phyloP scores from a whole-genome alignment of 1,139 yeast genomes.

The Cylindricascospora bacillispora region DNA sequence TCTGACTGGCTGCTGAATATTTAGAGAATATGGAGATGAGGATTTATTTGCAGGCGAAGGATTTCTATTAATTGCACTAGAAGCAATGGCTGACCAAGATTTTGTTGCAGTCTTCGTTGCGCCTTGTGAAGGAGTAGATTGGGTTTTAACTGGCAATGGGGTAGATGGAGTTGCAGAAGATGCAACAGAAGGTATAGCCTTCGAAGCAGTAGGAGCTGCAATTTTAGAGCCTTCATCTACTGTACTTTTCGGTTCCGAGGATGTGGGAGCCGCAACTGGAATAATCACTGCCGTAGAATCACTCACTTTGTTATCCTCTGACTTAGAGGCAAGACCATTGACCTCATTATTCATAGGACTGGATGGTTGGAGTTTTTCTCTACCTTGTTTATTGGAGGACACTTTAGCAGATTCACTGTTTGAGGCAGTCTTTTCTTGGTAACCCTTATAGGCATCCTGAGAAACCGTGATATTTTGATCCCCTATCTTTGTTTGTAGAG shows the following conservation, averaged over 20 bases:
- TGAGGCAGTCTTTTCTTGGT: background rate
- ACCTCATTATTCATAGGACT: too few relatives aligned
- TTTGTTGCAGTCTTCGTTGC: slow-evolving; percentile 15
- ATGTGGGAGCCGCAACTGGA: too few relatives aligned
- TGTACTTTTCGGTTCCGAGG: background rate
- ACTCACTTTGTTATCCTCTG: too few relatives aligned
- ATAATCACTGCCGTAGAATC: too few relatives aligned
- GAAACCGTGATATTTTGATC: too few relatives aligned
- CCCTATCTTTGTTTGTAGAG: too few relatives aligned
- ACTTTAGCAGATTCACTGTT: too few relatives aligned
- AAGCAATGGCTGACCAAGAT: slow-evolving; percentile 26
- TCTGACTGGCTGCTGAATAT: slow-evolving; percentile 11
- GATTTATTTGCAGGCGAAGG: slow-evolving; percentile 6
- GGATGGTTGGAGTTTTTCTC: background rate
- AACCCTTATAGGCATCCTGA: background rate
- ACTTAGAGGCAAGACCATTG: too few relatives aligned
- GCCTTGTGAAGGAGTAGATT: too few relatives aligned
- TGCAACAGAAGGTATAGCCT: slow-evolving; percentile 4
- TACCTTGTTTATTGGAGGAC: too few relatives aligned
- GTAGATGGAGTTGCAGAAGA: slow-evolving; percentile 5
- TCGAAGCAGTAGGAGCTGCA: slow-evolving; percentile 3
- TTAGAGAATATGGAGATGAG: slow-evolving; percentile 7
- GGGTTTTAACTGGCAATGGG: slow-evolving; percentile 5
- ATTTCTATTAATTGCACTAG: slow-evolving; percentile 17
- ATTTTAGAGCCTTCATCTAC: slow-evolving; percentile 1